phyloP scores from a whole-genome alignment of 2,329 filamentous ascomycete genomes.

The Penicillium sp. region DNA sequence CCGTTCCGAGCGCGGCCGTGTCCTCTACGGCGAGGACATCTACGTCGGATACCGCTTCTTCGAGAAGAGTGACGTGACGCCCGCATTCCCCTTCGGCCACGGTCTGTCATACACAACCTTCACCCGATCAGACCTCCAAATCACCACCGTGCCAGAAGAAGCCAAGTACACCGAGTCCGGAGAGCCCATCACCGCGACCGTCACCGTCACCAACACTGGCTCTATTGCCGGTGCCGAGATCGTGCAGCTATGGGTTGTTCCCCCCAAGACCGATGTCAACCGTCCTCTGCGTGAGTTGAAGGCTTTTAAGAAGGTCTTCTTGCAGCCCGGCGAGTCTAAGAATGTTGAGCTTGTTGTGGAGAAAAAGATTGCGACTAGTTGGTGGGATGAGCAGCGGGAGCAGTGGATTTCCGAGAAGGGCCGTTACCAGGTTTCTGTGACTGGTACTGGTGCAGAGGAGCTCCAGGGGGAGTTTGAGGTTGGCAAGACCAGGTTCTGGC shows the following conservation, averaged over 20 bases:
- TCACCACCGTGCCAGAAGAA: constrained; percentile 36
- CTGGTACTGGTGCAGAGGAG: constrained; percentile 58
- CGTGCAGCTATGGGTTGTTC: constrained; percentile 61
- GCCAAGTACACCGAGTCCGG: constrained; percentile 48
- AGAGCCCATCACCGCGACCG: constrained; percentile 55
- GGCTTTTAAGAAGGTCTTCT: constrained; percentile 68
- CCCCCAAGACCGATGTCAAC: constrained; percentile 58
- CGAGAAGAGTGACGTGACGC: constrained; percentile 69
- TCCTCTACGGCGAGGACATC: constrained; percentile 79
- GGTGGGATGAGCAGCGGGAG: constrained; percentile 71
- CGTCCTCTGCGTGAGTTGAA: constrained; percentile 67
- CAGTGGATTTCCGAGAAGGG: constrained; percentile 72
- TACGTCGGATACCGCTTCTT: constrained; percentile 84
- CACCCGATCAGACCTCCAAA: constrained; percentile 56
- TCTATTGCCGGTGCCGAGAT: constrained; percentile 60
- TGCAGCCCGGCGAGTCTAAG: constrained; percentile 66
- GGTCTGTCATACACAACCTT: constrained; percentile 81
- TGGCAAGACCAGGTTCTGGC: constrained; percentile 70
- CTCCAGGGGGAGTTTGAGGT: constrained; percentile 63
- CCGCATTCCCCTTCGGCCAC: constrained; percentile 79
- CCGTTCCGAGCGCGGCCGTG: constrained; percentile 70
- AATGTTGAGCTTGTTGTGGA: constrained; percentile 61
- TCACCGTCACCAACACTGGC: constrained; percentile 61
- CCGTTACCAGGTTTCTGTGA: constrained; percentile 68
- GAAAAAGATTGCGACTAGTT: constrained; percentile 70